These are phyloP conservation scores for Aspergillus cejpii DNA, from an alignment of 2,329 filamentous ascomycete species.

Conservation along the genomic window DNA sequence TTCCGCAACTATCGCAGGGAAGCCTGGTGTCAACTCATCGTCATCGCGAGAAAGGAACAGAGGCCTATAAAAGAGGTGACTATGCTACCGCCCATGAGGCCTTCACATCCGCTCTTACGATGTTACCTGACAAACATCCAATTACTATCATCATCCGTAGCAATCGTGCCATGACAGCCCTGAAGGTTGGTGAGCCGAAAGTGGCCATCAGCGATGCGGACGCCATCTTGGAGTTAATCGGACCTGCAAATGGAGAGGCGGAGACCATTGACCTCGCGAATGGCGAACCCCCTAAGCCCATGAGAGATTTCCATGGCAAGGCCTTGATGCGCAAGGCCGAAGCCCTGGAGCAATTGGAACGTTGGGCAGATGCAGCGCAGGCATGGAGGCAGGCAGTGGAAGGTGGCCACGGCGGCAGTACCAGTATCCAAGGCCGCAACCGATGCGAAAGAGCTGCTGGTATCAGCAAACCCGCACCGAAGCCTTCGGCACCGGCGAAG, in stretches of 20 bases:
- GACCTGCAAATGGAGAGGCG: conserved; percentile 66
- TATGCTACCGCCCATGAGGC: conserved; percentile 77
- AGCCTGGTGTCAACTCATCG: conserved; percentile 69
- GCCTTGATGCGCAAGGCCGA: conserved; percentile 92
- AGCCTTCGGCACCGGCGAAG: conserved; percentile 42
- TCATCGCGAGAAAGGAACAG: conserved; percentile 71
- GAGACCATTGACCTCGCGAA: conserved; percentile 68
- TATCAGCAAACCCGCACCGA: conserved; percentile 49
- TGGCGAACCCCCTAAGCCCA: conserved; percentile 65
- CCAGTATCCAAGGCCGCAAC: conserved; percentile 76
- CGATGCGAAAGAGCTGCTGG: conserved; percentile 83
- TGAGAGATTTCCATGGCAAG: conserved; percentile 91
- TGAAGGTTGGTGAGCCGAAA: conserved; percentile 90
- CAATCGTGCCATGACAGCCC: conserved; percentile 80
- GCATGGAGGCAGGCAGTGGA: conserved; percentile 82
- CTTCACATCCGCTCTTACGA: conserved; percentile 69
- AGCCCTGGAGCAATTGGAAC: conserved; percentile 90
- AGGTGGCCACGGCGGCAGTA: conserved; percentile 74
- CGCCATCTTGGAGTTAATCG: conserved; percentile 70
- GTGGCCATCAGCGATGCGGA: conserved; percentile 80
- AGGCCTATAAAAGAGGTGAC: conserved; percentile 90
- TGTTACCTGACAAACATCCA: conserved; percentile 71
- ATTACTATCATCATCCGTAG: conserved; percentile 81
- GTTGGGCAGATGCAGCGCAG: conserved; percentile 73
- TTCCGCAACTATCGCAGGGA: conserved; percentile 61